A percentile compares a stretch with the other conserved stretches of the same genome.
phyloP scores from a whole-genome alignment of 768 basidiomycete species.

The Pleurotus tuber-regium region DNA sequence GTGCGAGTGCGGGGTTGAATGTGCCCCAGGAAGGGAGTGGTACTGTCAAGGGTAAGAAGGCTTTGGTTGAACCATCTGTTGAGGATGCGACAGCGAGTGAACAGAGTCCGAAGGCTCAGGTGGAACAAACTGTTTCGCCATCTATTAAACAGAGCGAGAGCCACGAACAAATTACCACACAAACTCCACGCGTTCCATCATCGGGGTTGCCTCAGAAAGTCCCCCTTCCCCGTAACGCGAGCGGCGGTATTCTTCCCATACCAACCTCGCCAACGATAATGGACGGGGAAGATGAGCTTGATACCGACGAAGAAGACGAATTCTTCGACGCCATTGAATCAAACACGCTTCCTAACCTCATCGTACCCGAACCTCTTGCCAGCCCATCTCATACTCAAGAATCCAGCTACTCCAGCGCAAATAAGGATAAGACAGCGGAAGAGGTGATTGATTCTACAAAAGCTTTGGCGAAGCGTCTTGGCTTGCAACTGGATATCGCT shows the following conservation, averaged over 20 bases:
- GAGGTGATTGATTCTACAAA: not conserved
- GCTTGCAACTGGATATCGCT: slow-evolving; percentile 18
- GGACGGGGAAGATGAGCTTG: slow-evolving; percentile 32
- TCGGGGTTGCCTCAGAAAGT: not conserved
- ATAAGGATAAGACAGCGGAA: not conserved
- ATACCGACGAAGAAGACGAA: slow-evolving; percentile 88
- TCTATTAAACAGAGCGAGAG: not conserved
- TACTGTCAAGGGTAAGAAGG: not conserved
- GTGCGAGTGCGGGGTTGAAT: not conserved
- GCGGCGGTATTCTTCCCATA: not conserved
- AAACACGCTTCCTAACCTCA: slow-evolving; percentile 71
- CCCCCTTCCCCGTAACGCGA: not conserved
- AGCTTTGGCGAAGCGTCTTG: slow-evolving; percentile 4
- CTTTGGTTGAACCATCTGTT: not conserved
- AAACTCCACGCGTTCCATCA: not conserved
- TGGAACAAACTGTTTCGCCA: not conserved
- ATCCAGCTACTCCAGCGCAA: slow-evolving; percentile 12
- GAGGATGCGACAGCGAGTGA: not conserved
- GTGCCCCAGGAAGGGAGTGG: too few species aligned
- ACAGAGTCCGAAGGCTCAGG: not conserved
- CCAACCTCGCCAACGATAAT: slow-evolving; percentile 13
- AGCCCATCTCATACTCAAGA: slow-evolving; percentile 36
- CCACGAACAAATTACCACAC: not conserved
- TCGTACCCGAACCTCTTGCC: slow-evolving; percentile 63
- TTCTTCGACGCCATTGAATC: slow-evolving; percentile 97